These are phyloP conservation scores for Lathyrus tuberosus DNA, from an alignment of 306 rosid genomes.

Conservation along the genomic window DNA sequence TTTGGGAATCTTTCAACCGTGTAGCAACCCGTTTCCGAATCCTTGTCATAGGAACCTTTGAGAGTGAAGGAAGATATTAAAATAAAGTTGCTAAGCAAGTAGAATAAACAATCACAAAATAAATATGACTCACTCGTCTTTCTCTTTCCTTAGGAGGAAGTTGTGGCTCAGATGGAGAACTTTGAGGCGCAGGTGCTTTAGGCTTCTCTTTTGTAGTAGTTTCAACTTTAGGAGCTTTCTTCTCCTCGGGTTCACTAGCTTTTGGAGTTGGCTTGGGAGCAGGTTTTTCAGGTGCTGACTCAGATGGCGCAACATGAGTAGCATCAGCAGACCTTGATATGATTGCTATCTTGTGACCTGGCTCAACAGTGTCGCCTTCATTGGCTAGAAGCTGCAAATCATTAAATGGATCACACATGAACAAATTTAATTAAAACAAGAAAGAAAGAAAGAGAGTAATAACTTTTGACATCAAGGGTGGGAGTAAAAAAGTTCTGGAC, in stretches of 20 bases:
- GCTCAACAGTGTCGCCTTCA: constrained; percentile 89
- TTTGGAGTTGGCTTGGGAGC: constrained; percentile 55
- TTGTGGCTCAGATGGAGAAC: constrained; percentile 76
- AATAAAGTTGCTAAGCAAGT: constrained; percentile 10
- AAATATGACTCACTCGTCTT: constrained; percentile 61
- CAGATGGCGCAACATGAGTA: constrained; percentile 76
- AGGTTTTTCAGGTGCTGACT: constrained; percentile 53
- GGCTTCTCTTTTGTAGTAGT: constrained; percentile 50
- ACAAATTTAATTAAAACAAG: constrained; percentile 18
- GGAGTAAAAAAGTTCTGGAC: constrained; percentile 1
- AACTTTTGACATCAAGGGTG: neutral
- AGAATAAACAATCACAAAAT: constrained; percentile 21
- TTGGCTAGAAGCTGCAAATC: constrained; percentile 65
- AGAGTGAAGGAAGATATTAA: constrained; percentile 31
- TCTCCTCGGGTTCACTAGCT: constrained; percentile 45
- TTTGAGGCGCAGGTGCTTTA: constrained; percentile 52
- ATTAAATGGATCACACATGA: constrained; percentile 30
- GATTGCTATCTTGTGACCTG: constrained; percentile 83
- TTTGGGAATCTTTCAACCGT: constrained; percentile 83
- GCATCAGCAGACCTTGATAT: constrained; percentile 83
- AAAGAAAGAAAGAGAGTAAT: neutral
- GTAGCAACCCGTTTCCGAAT: constrained; percentile 72
- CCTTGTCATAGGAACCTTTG: constrained; percentile 87
- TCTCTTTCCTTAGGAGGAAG: constrained; percentile 85
- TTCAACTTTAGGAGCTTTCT: constrained; percentile 61